Base-by-base conservation (phyloP, 441 rosid species). In the Theobroma grandiflorum region DNA sequence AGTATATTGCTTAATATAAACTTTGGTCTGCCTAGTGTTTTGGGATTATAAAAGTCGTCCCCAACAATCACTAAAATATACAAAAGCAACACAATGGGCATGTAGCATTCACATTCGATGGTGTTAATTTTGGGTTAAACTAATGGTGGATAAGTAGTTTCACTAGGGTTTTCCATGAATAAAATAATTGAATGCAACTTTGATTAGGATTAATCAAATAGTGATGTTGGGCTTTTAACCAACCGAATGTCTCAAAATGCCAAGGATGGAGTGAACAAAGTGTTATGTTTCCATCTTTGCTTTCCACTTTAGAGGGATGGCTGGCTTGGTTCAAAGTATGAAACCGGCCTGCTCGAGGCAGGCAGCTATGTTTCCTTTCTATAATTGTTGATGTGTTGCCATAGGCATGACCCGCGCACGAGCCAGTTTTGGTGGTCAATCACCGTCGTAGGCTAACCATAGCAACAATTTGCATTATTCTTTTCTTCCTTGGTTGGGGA, bases 201-300 rank as follows among this genome's bases (percentile, higher is more conserved):
- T 22, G 43, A 37, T 77, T 82, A 67, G 76, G 80, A 63, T 62
- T 16, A 43, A 75, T 63, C 37, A 50, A 78, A 70, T 72, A 33
- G 77, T 82, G 57, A 22, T 79, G 85, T 35, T 42, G 82, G 84
- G 79, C 61, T 85, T 26, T 88, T 85, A 86, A 78, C 88, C 87
- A 88, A 75, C 89, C 72, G 2, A 10, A 47, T 84, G 91, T 85
- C 78, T 85, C 82, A 40, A 4, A 31, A 83, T 47, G 71, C 78
- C 20, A 55, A 47, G 63, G 58, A 33, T 38, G 20, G 22, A 79
- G 16, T 66, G 31, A 62, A 63, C 40, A 65, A 73, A 55, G 37
- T 2, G n/a, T 1, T 43, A 14, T 20, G 76, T 6, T 49, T 70
- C 74, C 6, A 5, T 49, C 20, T 49, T 73, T 20, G 64, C 50